Conservation (phyloP, 805 yeast species). For the Dipodascus geniculatus region DNA sequence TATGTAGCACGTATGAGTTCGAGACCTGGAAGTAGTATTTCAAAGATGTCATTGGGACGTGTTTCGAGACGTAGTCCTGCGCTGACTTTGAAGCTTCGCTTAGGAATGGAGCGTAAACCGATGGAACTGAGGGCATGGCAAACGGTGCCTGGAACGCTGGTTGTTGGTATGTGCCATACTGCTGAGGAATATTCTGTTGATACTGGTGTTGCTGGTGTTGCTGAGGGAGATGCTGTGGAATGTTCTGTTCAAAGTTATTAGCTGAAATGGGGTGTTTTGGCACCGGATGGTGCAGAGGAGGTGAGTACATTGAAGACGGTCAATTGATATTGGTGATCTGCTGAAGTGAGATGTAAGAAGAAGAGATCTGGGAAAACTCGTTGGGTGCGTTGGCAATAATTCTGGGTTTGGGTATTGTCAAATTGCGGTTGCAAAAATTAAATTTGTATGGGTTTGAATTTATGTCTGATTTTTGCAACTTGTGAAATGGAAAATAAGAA, state of each 20-base stretch:
- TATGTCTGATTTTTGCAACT: no score
- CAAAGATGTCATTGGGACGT: constrained; percentile 42
- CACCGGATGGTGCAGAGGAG: constrained; percentile 33
- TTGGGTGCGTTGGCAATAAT: no score
- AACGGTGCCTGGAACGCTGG: constrained; percentile 9
- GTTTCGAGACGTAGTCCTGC: constrained; percentile 29
- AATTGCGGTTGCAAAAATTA: no score
- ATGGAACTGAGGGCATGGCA: constrained; percentile 16
- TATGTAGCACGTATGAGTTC: constrained; percentile 70
- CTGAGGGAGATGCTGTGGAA: constrained; percentile 16
- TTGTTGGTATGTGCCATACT: constrained; percentile 12
- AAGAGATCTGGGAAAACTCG: no score
- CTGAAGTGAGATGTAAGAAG: no score
- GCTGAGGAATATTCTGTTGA: constrained; percentile 23
- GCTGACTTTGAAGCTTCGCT: constrained; percentile 12
- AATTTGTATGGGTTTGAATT: no score
- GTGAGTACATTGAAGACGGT: constrained; percentile 14
- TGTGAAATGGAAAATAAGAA: no score
- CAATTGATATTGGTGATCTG: no score
- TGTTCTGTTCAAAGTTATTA: constrained; percentile 24
- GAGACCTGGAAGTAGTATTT: constrained; percentile 88
- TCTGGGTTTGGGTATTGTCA: no score
- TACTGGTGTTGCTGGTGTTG: constrained; percentile 19
- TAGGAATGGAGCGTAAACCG: constrained; percentile 8
- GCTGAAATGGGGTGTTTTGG: constrained; percentile 35